These are phyloP conservation scores for Trametes maxima DNA, from an alignment of 768 basidiomycete species.

Conservation along the genomic window DNA sequence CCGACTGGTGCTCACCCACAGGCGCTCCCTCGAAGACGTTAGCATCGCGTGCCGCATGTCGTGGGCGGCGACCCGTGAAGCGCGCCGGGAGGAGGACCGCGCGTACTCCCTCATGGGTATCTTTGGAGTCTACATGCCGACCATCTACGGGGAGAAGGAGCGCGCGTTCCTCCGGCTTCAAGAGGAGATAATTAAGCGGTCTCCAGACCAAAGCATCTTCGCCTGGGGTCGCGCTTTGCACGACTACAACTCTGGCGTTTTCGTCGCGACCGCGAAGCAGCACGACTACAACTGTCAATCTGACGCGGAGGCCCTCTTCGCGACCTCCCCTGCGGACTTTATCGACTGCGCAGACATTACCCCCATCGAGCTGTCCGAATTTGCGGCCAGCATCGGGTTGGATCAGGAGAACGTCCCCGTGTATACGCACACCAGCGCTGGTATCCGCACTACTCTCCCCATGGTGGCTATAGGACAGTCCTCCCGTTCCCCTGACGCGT, in stretches of 20 bases:
- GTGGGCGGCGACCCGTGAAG: slow-evolving; percentile 14
- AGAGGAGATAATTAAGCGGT: slow-evolving; percentile 13
- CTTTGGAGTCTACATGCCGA: slow-evolving; percentile 16
- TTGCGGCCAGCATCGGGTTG: background rate
- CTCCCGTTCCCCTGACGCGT: background rate
- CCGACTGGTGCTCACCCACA: slow-evolving; percentile 14
- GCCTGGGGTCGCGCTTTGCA: slow-evolving; percentile 10
- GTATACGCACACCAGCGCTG: slow-evolving; percentile 9
- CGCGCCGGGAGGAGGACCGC: slow-evolving; percentile 18
- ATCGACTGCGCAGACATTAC: slow-evolving; percentile 2
- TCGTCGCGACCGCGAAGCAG: slow-evolving; percentile 5
- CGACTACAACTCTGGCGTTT: background rate
- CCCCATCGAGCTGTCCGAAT: background rate
- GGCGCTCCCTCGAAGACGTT: slow-evolving; percentile 3
- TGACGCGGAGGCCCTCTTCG: slow-evolving; percentile 10
- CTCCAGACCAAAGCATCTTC: slow-evolving; percentile 16
- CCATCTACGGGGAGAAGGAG: slow-evolving; percentile 13
- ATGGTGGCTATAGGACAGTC: slow-evolving; percentile 6
- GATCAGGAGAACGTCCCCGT: slow-evolving; percentile 5
- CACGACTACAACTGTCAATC: slow-evolving; percentile 12
- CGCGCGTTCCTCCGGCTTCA: slow-evolving; percentile 16
- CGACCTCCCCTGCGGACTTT: slow-evolving; percentile 16
- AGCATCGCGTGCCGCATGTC: slow-evolving; percentile 18
- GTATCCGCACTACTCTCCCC: slow-evolving; percentile 8
- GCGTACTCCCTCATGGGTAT: slow-evolving; percentile 23